Conservation (phyloP, 2,329 filamentous ascomycete species). For the Paracorniculantispora psalliotae region DNA sequence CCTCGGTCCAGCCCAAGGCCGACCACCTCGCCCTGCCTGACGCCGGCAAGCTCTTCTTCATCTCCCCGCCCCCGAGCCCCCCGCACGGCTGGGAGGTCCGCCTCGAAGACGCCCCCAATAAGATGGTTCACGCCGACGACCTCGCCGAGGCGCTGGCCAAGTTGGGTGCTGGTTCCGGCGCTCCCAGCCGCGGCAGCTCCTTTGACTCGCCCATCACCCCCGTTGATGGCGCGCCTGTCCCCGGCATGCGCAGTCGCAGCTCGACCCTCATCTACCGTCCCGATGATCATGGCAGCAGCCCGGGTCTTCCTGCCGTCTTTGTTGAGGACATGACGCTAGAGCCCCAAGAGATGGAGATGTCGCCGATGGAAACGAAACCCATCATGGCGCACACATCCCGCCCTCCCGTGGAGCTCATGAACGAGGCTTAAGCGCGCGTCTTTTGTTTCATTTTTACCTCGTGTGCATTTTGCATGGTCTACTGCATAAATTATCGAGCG, state of each 20-base stretch:
- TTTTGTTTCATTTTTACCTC: background rate
- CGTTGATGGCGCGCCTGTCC: conserved; percentile 28
- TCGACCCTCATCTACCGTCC: conserved; percentile 64
- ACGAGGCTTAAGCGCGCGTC: conserved; percentile 27
- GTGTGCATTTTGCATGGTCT: background rate
- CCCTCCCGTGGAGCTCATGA: conserved; percentile 63
- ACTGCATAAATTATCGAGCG: background rate
- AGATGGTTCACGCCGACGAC: conserved; percentile 64
- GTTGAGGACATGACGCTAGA: conserved; percentile 64
- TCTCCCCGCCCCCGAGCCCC: conserved; percentile 62
- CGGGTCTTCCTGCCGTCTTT: conserved; percentile 58
- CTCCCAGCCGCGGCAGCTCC: conserved; percentile 1
- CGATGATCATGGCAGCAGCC: conserved; percentile 47
- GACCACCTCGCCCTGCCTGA: conserved; percentile 62
- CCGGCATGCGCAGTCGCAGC: conserved; percentile 49
- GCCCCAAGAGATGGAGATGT: conserved; percentile 39
- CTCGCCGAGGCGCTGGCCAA: conserved; percentile 61
- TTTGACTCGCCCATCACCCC: conserved; percentile 36
- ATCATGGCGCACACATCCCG: conserved; percentile 57
- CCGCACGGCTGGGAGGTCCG: conserved; percentile 66
- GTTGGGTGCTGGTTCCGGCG: conserved; percentile 44
- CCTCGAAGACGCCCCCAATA: conserved; percentile 65
- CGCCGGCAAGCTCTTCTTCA: conserved; percentile 68
- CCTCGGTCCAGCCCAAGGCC: conserved; percentile 49
- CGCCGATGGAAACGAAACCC: conserved; percentile 40